phyloP scores from a whole-genome alignment of 192 early-diverging fungal genomes.

The Backusella tuberculispora region DNA sequence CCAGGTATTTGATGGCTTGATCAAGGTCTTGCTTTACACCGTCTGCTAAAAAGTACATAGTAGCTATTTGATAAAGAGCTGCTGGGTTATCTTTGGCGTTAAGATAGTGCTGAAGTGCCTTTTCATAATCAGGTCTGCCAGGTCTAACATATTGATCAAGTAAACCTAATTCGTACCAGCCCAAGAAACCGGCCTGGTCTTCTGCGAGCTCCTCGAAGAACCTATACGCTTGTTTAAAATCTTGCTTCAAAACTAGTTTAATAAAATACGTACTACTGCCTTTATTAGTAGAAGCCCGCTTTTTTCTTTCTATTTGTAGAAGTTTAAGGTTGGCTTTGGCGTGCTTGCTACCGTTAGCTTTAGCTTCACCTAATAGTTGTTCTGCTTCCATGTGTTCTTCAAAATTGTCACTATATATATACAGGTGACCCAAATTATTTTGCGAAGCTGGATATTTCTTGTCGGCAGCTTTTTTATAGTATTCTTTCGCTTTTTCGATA shows the following conservation, averaged over 20 bases:
- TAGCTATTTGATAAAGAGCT: neutral
- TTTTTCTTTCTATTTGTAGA: neutral
- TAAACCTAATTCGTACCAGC: neutral
- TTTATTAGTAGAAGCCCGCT: neutral
- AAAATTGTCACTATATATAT: neutral
- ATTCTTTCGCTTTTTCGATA: neutral
- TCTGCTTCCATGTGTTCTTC: neutral
- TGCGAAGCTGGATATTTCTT: neutral
- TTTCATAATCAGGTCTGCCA: neutral
- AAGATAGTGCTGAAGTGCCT: neutral
- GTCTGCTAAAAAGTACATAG: neutral
- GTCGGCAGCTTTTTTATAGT: neutral
- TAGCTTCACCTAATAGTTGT: neutral
- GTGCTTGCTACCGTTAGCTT: neutral
- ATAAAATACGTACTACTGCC: neutral
- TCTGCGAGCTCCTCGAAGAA: neutral
- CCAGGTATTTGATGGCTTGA: neutral
- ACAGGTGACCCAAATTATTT: neutral
- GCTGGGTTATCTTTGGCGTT: slow-evolving; percentile 1
- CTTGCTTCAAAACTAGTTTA: neutral
- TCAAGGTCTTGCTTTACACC: neutral
- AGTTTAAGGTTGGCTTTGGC: neutral
- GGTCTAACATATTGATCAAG: neutral
- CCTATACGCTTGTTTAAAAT: neutral
- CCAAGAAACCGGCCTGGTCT: neutral